Evolutionary conservation across 495 filamentous ascomycete species (phyloP), one percentile per base, ranked within the genome.

Genomic region (Opeltia flavorubescens): DNA sequence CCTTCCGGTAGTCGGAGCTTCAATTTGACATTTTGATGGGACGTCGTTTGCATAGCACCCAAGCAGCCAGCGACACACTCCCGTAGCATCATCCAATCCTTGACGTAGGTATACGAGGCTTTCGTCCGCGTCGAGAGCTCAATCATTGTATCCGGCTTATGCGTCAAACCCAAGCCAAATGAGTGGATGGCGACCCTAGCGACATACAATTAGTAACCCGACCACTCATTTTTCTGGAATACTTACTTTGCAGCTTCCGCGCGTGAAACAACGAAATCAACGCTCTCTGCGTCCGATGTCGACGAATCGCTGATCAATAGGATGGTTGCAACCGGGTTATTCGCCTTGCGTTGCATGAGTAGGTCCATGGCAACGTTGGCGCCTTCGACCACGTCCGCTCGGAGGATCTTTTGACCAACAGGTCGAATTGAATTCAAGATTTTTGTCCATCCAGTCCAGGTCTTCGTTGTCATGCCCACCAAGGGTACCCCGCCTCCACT

Each of bases 31-130:
- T 96, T 99, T 61, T 96, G 93, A 64, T 99, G 91, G n/a, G 93
- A 96, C 17, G 86, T 81, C 0, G 85, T 87, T 63, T 99, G 91
- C 55, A 96, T 69, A n/a, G 87, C 78, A 33, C 91, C 91, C 29
- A 99, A 65, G 59, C 93, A 96, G 21, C 91, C 91, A 15, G 91
- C 93, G 39, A 96, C 74, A 62, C 93, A 99, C 62, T 99, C 91
- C 17, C 91, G 80, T 27, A 99, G 73, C 89, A 95, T 96, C 91
- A 96, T 99, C 91, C 91, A 99, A 60, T 99, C 91, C 62, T 96
- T 96, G 56, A 96, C 89, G 57, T 96, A 99, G 4, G 88, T 89
- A 56, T 95, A 99, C 15, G 86, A 89, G 3, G 89, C 91, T 65
- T 96, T 99, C 5, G 91, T 99, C 44, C 89, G 76, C 25, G 86